phyloP scores from a whole-genome alignment of 352 stramenopile species.

The Blastocystis sp. region DNA sequence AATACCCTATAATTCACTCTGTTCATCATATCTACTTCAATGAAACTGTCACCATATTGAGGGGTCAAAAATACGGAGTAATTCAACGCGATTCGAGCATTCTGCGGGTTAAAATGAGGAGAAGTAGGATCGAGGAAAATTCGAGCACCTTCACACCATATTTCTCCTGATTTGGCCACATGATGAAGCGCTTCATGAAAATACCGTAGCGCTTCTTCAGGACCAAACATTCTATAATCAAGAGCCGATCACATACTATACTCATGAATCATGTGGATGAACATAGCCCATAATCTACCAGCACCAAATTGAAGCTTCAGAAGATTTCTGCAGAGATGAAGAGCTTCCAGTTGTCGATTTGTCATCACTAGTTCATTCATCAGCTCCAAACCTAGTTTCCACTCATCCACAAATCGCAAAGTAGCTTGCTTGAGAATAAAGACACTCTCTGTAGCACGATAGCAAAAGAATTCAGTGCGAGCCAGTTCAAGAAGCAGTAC shows the following conservation, averaged over 20 bases:
- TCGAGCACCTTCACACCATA: constrained; percentile 79
- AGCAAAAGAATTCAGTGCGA: background rate
- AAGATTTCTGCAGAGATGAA: background rate
- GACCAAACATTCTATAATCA: constrained; percentile 66
- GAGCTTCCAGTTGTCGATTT: background rate
- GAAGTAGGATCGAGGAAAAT: constrained; percentile 75
- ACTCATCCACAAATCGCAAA: constrained; percentile 10
- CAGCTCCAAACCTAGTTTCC: background rate
- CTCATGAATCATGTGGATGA: constrained; percentile 27
- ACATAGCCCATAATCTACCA: background rate
- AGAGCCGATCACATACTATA: background rate
- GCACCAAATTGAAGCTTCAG: background rate
- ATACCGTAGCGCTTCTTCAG: constrained; percentile 67
- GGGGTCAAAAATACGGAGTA: constrained; percentile 83
- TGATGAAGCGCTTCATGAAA: constrained; percentile 71
- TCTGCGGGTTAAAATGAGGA: constrained; percentile 72
- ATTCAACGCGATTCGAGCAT: constrained; percentile 71
- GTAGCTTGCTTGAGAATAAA: background rate
- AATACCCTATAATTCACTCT: background rate
- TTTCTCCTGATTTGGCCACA: constrained; percentile 80
- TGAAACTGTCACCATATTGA: constrained; percentile 81
- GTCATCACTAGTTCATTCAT: background rate
- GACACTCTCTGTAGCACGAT: background rate
- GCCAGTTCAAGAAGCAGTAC: background rate
- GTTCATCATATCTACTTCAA: constrained; percentile 68